Evolutionary conservation across 371 early-diverging fungal species (phyloP), one percentile per base, ranked within the genome.

Genomic region (Mucor sp.): DNA sequence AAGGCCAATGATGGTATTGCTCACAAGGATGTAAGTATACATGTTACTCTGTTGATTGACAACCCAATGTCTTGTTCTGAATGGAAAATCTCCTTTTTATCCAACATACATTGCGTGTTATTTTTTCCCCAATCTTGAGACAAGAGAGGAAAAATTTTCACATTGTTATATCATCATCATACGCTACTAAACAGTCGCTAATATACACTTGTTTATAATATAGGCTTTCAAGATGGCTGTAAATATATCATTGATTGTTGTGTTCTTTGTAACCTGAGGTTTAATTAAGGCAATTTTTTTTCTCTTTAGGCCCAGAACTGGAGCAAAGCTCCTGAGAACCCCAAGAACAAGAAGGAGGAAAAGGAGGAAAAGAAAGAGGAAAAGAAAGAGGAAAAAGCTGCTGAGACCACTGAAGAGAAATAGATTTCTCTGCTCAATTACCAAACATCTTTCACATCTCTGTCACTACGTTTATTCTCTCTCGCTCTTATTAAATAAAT

Each of bases 21-120:
- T 58, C 91, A 91, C 74, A 89, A 89, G 79, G 90, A 80, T 68
- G 81, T 74, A 81, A 74, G 70, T 67, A 44, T 35, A n/a, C 28
- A 30, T 30, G 30, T 33, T 62, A 14, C 19, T 30, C 6, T 30
- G 1, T 30, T 28, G 15, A 30, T 56, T 27, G 56, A 30, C 27
- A 56, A 56, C 23, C 21, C 48, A 21, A 21, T 21, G 23, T 21
- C 6, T 48, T 48, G 48, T 48, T 19, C 11, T 48, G 48, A 21
- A 48, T 48, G 48, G 48, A 23, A 48, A 12, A 11, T 9, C 25
- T 35, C 35, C 28, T 57, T n/a, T 50, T 48, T n/a, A 30, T 53
- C 19, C n/a, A 28, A 41, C 17, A 12, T 21, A 19, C 28, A 11
- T 53, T 2, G 19, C 28, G 30, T 37, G 62, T 48, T 53, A 19